Evolutionary conservation across 306 rosid genomes (phyloP).

Genomic region (peach (Prunus persica)): Prunus_persica_NCBIv2 NC_034009.1:33011501-33012000

Average conservation of each 20-base stretch:
- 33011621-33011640: constrained; percentile 47
- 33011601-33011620: constrained; percentile 29
- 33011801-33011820: constrained; percentile 9
- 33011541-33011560: constrained; percentile 40
- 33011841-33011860: constrained; percentile 46
- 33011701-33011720: constrained; percentile 38
- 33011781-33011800: constrained; percentile 21
- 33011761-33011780: constrained; percentile 32
- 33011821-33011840: constrained; percentile 31
- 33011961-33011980: too few species aligned
- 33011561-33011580: constrained; percentile 26
- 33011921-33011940: too few species aligned
- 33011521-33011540: constrained; percentile 29
- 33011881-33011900: constrained; percentile 44
- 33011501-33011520: constrained; percentile 35
- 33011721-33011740: constrained; percentile 31
- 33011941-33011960: too few species aligned
- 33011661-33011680: constrained; percentile 45
- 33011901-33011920: too few species aligned
- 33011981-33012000: too few species aligned
- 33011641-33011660: constrained; percentile 29
- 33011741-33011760: constrained; percentile 34
- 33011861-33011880: constrained; percentile 54
- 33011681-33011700: constrained; percentile 42
- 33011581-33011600: constrained; percentile 31